phyloP scores from a whole-genome alignment of 2,329 filamentous ascomycete species.

The Colletotrichum euphorbiae region DNA sequence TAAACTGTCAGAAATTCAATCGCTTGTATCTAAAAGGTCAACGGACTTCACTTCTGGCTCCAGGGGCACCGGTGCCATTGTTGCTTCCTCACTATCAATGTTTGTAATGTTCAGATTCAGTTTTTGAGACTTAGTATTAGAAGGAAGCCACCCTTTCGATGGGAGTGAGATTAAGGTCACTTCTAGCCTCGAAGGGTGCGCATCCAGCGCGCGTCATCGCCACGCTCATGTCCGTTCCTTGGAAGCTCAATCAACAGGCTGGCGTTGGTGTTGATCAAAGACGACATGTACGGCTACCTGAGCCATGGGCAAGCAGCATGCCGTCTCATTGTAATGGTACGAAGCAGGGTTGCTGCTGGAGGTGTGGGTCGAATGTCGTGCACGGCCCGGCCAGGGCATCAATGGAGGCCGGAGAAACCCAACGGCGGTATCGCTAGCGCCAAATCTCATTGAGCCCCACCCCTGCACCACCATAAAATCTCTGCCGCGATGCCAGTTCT shows the following conservation, averaged over 20 bases:
- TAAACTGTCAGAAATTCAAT: slow-evolving; percentile 32
- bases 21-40: neutral
- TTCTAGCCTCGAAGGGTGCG: neutral
- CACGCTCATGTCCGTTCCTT: slow-evolving; percentile 27
- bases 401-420: slow-evolving; percentile 32
- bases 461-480: slow-evolving; percentile 34
- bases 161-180: neutral
- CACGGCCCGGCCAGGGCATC: slow-evolving; percentile 12
- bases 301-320: neutral
- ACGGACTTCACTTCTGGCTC: slow-evolving; percentile 43
- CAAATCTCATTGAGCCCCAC: slow-evolving; percentile 21
- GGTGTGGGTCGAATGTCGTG: neutral
- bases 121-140: neutral
- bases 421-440: slow-evolving; percentile 22
- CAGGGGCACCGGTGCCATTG: slow-evolving; percentile 45
- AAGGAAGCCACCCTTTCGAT: neutral
- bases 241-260: slow-evolving; percentile 30
- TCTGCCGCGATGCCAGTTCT: slow-evolving; percentile 26
- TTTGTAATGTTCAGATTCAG: neutral
- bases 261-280: slow-evolving; percentile 3
- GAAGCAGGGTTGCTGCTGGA: neutral
- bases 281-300: slow-evolving; percentile 29
- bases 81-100: neutral
- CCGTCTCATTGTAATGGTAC: slow-evolving; percentile 25
- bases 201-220: slow-evolving; percentile 33